Conservation (phyloP, 352 stramenopile species). For the Pythium rhizo-oryzae region DNA sequence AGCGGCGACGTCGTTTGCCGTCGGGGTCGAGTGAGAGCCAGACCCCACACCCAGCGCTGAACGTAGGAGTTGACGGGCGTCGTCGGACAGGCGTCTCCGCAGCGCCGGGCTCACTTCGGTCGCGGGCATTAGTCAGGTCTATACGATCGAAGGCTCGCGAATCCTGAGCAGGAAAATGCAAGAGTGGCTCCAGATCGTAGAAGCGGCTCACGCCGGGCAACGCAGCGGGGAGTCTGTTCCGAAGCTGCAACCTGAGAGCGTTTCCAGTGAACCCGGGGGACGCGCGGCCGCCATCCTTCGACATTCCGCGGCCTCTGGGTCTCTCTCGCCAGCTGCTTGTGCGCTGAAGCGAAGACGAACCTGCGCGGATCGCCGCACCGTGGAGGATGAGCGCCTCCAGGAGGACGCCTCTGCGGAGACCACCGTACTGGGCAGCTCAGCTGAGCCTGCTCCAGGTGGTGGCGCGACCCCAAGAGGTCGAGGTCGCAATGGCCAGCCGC, state of each 20-base stretch:
- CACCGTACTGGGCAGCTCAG: neutral
- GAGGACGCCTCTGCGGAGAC: neutral
- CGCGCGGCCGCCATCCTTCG: constrained; percentile 7
- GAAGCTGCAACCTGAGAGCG: neutral
- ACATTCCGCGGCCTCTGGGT: constrained; percentile 1
- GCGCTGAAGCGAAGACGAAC: constrained; percentile 1
- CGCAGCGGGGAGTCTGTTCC: neutral
- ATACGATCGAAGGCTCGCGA: neutral
- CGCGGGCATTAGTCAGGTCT: constrained; percentile 37
- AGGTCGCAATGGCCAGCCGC: neutral
- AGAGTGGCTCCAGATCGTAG: neutral
- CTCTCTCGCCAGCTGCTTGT: neutral
- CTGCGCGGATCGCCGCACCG: neutral
- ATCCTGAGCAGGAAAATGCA: neutral
- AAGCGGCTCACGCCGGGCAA: neutral
- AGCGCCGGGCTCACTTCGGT: constrained; percentile 53
- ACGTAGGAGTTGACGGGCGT: constrained; percentile 55
- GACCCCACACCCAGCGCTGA: constrained; percentile 30
- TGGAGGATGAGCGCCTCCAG: neutral
- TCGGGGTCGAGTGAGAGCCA: neutral
- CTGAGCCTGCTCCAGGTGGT: neutral
- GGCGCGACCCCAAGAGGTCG: neutral
- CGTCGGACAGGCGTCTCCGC: constrained; percentile 57
- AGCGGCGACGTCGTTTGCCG: neutral
- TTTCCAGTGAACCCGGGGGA: neutral